Percentiles rank a stretch among this genome's conserved stretches.
Evolutionary conservation across 106 monocot species (phyloP).

Genomic region (Cymbidium sinense): DNA sequence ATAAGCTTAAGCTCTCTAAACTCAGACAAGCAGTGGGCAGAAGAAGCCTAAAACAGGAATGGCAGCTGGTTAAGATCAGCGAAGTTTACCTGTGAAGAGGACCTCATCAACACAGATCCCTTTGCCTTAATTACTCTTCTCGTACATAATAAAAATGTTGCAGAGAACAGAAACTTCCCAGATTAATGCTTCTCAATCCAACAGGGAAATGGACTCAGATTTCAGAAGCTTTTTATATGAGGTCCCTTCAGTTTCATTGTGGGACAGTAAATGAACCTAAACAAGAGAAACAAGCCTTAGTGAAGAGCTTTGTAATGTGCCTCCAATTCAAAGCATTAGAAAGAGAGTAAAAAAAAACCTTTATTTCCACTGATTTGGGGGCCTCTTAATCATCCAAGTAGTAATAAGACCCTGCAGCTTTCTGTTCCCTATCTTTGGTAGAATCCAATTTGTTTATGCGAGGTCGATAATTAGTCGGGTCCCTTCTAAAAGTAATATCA

Average conservation of each 20-base stretch:
- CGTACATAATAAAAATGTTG: no score
- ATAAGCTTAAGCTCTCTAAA: background rate
- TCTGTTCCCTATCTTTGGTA: constrained; percentile 94
- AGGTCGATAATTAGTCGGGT: constrained; percentile 90
- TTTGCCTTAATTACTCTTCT: no score
- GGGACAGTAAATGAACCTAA: background rate
- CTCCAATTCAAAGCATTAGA: background rate
- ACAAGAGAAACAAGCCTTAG: background rate
- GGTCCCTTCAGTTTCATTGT: background rate
- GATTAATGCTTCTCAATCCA: no score
- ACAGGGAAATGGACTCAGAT: no score
- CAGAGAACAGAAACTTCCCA: no score
- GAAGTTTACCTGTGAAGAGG: no score
- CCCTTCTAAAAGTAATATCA: constrained; percentile 76
- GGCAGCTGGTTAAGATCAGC: background rate
- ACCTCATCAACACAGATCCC: no score
- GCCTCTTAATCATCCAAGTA: constrained; percentile 74
- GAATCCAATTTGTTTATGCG: constrained; percentile 91
- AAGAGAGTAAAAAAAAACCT: background rate
- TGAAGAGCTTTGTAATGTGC: background rate
- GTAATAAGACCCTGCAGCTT: constrained; percentile 88
- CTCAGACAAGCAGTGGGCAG: background rate
- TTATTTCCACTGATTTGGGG: background rate
- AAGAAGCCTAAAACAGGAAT: background rate
- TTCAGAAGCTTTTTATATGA: background rate